Evolutionary conservation across 805 yeast genomes (phyloP), one percentile per base, ranked within the genome.

Genomic region (Danielozyma ontarioensis): DNA sequence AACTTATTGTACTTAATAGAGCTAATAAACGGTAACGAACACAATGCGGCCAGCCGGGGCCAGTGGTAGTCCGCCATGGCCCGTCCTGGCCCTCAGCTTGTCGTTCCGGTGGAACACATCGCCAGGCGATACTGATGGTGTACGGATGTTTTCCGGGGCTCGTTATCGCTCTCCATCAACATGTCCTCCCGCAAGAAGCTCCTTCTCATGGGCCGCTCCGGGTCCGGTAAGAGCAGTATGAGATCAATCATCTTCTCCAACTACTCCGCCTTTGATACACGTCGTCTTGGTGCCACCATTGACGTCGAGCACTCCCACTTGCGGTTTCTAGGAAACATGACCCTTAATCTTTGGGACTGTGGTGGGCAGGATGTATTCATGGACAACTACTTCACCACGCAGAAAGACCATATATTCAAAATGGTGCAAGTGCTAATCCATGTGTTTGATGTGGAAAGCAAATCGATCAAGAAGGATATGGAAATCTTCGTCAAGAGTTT

Each of bases 281-380:
- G 97, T 42, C 70, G 97, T 37, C 62, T 93, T 11, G 97, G 97
- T 2, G 97, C 98, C 8, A 93, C 98, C 0, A 89, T 93, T 36
- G 98, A 93, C 53, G 97, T 93, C n/a, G 98, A 93, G 53, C 96
- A 93, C 53, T 87, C 97, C 2, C 96, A 90, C 60, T 63, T 93
- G 35, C 68, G 97, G 32, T 89, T 93, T 50, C 66, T 93, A 38
- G 96, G 96, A 1, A 89, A 90, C 55, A 87, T 93, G 94, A 88
- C 97, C 1, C 67, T 93, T 29, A 90, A 90, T 50, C 65, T 93
- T 15, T 89, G 97, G 97, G 98, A 93, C 58, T 93, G 98, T 62
- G 98, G 97, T 50, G 96, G 96, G 3, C 98, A 93, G 55, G 97
- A 93, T 57, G 87, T 83, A 2, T 93, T 89, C 46, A 89, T 93